A percentile compares a stretch with the other conserved stretches of the same genome.
These are phyloP conservation scores for Phyllosticta paracitricarpa DNA, from an alignment of 2,329 filamentous ascomycete genomes.

Conservation along the genomic window DNA sequence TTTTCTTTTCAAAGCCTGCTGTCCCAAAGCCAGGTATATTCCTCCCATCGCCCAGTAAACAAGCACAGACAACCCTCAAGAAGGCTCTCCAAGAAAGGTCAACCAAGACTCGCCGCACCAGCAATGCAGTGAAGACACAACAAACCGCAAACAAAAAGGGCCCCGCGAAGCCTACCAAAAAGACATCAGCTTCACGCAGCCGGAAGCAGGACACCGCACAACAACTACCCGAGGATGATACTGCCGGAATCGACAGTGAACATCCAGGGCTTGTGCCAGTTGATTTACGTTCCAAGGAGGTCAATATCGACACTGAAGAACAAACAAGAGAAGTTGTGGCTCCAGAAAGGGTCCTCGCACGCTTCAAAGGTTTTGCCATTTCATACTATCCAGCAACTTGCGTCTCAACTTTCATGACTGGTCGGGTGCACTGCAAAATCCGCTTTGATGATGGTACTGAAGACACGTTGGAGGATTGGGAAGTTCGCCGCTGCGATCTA, in stretches of 20 bases:
- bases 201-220: background rate
- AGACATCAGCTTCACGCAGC: background rate
- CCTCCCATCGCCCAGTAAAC: conserved; percentile 12
- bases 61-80: conserved; percentile 13
- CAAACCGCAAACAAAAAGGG: background rate
- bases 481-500: conserved; percentile 35
- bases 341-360: conserved; percentile 47
- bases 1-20: conserved; percentile 14
- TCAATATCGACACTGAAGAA: background rate
- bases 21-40: conserved; percentile 16
- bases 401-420: conserved; percentile 34
- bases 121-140: background rate
- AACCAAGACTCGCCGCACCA: background rate
- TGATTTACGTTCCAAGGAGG: background rate
- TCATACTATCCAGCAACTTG: conserved; percentile 54
- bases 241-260: too few species aligned
- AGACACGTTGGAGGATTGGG: conserved; percentile 29
- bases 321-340: conserved; percentile 22
- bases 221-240: background rate
- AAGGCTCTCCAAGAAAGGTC: conserved; percentile 13
- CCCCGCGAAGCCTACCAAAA: background rate
- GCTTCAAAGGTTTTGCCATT: conserved; percentile 45
- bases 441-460: conserved; percentile 39
- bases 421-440: conserved; percentile 32
- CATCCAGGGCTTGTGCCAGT: background rate